phyloP scores from a whole-genome alignment of 2,329 filamentous ascomycete genomes.

The Botrytis fabae region DNA sequence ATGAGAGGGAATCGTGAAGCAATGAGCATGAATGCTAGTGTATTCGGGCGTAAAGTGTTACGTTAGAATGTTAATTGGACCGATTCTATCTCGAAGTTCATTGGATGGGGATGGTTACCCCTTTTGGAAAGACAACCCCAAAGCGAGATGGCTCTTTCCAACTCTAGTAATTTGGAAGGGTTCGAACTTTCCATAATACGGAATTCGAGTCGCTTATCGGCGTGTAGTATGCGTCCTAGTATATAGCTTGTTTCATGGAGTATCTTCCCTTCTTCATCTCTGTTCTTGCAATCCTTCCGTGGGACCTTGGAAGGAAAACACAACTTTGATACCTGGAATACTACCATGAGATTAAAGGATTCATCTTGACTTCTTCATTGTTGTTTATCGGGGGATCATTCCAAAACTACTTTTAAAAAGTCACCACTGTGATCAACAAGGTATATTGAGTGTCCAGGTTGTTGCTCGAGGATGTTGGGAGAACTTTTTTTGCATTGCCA shows the following conservation, averaged over 20 bases:
- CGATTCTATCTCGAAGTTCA: background rate
- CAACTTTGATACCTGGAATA: background rate
- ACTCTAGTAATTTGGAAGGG: background rate
- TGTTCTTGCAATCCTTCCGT: background rate
- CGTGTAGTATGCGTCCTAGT: background rate
- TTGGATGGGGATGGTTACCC: background rate
- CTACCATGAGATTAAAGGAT: background rate
- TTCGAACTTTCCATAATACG: background rate
- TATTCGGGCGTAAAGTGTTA: background rate
- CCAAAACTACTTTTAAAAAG: background rate
- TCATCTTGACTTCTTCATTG: background rate
- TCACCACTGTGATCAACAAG: background rate
- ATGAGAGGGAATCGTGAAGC: background rate
- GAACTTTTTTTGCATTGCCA: background rate
- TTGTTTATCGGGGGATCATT: background rate
- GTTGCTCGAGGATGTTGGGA: background rate
- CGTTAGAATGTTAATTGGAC: background rate
- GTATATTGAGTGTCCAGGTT: background rate
- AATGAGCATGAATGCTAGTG: background rate
- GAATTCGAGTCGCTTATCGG: background rate
- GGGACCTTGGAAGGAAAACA: background rate
- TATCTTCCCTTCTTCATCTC: background rate
- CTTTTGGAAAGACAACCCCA: slow-evolving; percentile 11
- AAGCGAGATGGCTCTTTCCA: slow-evolving; percentile 9
- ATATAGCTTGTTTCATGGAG: slow-evolving; percentile 1